These are phyloP conservation scores for Pontederia paniculata DNA, from an alignment of 176 grass and related monocot species.

Conservation along the genomic window DNA sequence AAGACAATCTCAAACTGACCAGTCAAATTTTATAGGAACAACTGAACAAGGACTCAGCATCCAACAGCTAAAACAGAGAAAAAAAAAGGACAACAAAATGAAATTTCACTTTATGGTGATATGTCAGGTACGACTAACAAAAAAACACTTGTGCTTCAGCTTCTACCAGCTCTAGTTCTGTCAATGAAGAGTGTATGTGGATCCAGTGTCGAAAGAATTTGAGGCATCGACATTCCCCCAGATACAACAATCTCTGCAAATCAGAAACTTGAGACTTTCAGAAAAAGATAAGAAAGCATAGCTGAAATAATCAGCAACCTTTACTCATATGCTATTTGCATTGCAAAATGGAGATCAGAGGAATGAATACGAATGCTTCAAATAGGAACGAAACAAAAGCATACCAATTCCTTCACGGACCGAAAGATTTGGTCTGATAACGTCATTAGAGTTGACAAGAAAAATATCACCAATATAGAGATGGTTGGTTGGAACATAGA, in stretches of 20 bases:
- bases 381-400: not conserved
- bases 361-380: too few species aligned
- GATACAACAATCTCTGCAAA: slow-evolving; percentile 86
- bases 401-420: slow-evolving; percentile 93
- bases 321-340: too few species aligned
- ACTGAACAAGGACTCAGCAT: too few species aligned
- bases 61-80: too few species aligned
- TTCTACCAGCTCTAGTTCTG: slow-evolving; percentile 43
- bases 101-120: too few species aligned
- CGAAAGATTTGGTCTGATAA: slow-evolving; percentile 93
- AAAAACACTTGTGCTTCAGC: slow-evolving; percentile 18
- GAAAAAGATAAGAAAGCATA: too few species aligned
- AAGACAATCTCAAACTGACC: too few species aligned
- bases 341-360: too few species aligned
- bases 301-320: too few species aligned
- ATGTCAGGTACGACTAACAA: too few species aligned
- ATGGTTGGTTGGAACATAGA: slow-evolving; percentile 97
- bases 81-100: too few species aligned
- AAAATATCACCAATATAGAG: slow-evolving; percentile 96
- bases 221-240: slow-evolving; percentile 96
- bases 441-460: slow-evolving; percentile 86
- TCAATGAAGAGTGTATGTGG: slow-evolving; percentile 43
- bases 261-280: not conserved
- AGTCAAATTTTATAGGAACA: too few species aligned
- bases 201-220: slow-evolving; percentile 70